Evolutionary conservation across 352 stramenopile genomes (phyloP), one percentile per base, ranked within the genome.

Genomic region (Pythium insidiosum): DNA sequence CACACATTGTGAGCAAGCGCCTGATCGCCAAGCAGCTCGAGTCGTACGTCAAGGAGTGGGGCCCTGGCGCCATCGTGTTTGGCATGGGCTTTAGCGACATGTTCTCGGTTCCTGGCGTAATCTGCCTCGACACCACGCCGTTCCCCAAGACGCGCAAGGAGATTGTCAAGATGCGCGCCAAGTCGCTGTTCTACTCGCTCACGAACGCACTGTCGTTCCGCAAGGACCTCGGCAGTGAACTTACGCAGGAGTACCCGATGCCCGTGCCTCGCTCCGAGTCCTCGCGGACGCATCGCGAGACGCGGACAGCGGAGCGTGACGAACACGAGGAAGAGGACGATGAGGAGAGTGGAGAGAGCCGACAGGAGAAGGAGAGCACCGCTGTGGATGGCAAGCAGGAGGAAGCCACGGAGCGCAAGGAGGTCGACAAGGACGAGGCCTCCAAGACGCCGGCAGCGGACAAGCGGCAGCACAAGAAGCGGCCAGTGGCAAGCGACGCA

Each of bases 21-120:
- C 49, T 89, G 33, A 89, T 92, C 58, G 79, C 77, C 22, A 84
- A 82, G 24, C 79, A 92, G 42, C 53, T 92, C 10, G 61, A 62
- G 35, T 85, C 76, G 28, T 92, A 92, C 53, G 76, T 92, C 13
- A 92, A 89, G 50, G 79, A 92, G 58, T 92, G 79, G 79, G 79
- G 79, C 3, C 79, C 79, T 0, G 79, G 79, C 6, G 79, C 79
- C 19, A 88, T 92, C 38, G 76, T 92, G 33, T 92, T 88, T 47
- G 79, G 79, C 38, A 92, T 92, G 79, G 79, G 79, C 40, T 92
- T 82, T 48, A 89, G 76, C 43, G 79, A 92, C 55, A 92, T 89
- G 79, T 88, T 92, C 46, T 78, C 74, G 11, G 56, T 92, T 4
- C 79, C 79, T 0, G 79, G 79, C 21, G 76, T 89, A 9, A 64